Evolutionary conservation across 306 rosid species (phyloP).

Genomic region (Sicyos edulis): DNA sequence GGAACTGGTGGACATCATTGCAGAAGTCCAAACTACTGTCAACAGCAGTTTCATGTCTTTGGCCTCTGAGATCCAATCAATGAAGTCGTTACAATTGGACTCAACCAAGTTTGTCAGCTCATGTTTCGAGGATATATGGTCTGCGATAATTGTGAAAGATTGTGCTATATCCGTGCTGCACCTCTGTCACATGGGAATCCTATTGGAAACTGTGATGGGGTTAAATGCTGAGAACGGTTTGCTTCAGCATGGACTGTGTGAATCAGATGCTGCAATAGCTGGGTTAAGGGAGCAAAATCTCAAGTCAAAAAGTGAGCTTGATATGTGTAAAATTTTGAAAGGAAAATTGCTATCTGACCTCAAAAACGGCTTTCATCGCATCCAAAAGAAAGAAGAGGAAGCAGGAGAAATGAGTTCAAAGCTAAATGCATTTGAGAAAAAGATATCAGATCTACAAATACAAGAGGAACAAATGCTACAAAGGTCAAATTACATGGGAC

Average conservation of each 20-base stretch:
- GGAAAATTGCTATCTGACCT: constrained; percentile 79
- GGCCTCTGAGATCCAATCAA: constrained; percentile 43
- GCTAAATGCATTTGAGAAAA: constrained; percentile 53
- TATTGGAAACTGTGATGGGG: constrained; percentile 79
- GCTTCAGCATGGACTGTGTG: constrained; percentile 66
- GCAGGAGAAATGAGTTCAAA: constrained; percentile 53
- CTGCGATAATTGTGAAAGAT: constrained; percentile 72
- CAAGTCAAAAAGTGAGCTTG: constrained; percentile 71
- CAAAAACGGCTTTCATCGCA: constrained; percentile 63
- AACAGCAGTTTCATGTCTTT: constrained; percentile 40
- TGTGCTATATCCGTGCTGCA: constrained; percentile 78
- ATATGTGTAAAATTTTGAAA: constrained; percentile 64
- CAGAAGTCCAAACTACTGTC: constrained; percentile 45
- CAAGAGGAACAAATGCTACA: constrained; percentile 81
- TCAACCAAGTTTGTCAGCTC: constrained; percentile 53
- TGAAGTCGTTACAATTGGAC: constrained; percentile 48
- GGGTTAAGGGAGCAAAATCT: constrained; percentile 68
- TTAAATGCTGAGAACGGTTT: constrained; percentile 83
- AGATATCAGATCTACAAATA: constrained; percentile 61
- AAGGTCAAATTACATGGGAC: constrained; percentile 73
- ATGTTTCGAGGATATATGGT: constrained; percentile 83
- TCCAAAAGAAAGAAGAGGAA: constrained; percentile 70
- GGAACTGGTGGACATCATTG: constrained; percentile 49
- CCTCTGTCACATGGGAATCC: constrained; percentile 78
- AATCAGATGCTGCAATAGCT: constrained; percentile 56